A percentile compares a stretch with the other conserved stretches of the same genome.
phyloP scores from a whole-genome alignment of 2,329 filamentous ascomycete species.

The Dactylonectria macrodidyma region DNA sequence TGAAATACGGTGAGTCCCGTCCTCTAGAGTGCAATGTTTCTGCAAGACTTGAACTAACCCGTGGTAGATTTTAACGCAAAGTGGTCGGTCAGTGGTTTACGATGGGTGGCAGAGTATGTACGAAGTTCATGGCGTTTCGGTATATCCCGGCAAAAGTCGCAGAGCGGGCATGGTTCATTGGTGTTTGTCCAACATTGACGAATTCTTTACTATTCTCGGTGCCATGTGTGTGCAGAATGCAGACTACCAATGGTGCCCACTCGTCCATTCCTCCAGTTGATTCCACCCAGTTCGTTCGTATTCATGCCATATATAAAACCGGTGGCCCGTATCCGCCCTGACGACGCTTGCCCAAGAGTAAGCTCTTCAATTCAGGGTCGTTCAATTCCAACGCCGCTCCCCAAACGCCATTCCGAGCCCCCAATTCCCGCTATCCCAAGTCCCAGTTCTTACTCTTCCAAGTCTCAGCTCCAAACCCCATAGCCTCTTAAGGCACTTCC shows the following conservation, averaged over 20 bases:
- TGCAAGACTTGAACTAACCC: slow-evolving; percentile 32
- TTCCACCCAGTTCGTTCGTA: not conserved
- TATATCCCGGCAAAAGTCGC: slow-evolving; percentile 51
- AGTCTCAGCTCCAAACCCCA: not conserved
- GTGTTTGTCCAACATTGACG: slow-evolving; percentile 41
- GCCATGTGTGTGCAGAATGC: slow-evolving; percentile 8
- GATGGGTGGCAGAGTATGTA: slow-evolving; percentile 47
- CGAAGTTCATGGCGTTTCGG: slow-evolving; percentile 49
- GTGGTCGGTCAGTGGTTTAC: slow-evolving; percentile 18
- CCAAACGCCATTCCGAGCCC: not conserved
- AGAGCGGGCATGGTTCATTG: slow-evolving; percentile 44
- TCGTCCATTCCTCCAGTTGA: not conserved
- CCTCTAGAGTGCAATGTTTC: too few species aligned
- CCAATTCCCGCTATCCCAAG: not conserved
- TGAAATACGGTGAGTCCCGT: slow-evolving; percentile 81
- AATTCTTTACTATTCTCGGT: slow-evolving; percentile 26
- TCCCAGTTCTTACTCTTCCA: not conserved
- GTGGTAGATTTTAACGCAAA: slow-evolving; percentile 53
- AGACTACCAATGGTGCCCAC: too few species aligned
- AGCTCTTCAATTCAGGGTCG: not conserved
- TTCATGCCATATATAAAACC: not conserved
- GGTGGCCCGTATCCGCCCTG: not conserved
- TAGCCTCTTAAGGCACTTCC: too few species aligned
- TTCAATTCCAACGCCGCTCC: not conserved
- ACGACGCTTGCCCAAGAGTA: not conserved